Evolutionary conservation across 169 alveolate genomes (phyloP), one percentile per base, ranked within the genome.

Genomic region (Sarcocystis neurona): DNA sequence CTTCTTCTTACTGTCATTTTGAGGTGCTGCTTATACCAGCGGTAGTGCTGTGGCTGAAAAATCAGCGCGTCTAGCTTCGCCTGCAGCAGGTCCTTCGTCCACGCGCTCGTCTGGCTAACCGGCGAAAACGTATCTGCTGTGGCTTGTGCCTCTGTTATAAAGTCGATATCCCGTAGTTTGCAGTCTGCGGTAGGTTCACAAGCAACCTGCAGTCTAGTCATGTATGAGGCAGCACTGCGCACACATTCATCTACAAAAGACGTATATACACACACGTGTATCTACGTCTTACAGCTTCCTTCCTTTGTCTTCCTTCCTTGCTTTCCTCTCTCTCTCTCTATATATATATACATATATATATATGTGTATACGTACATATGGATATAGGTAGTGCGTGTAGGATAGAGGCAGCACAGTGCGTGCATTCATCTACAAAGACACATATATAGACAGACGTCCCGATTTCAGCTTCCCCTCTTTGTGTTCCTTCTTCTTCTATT

Each of bases 51-150:
- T 8, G 46, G 58, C 18, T 46, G 43, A 44, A 39, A 44, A 43
- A 77, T 46, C 30, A 77, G 85, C 27, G 85, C 85, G 66, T 77
- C 85, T 3, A 77, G 66, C 58, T 77, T 77, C 46, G 85, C 85
- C 66, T 77, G 85, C 30, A 77, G 85, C 12, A 77, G 15, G 5
- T 77, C 85, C 5, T 43, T 2, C 58, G 46, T 32, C 43, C 85
- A 77, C 34, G 68, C 2, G 41, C 18, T 34, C 66, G 43, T 77
- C 39, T 41, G 43, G 0, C n/a, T 27, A 39, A 37, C 32, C 43
- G 85, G 85, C 43, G 85, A 41, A 44, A 77, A n/a, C 46, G 85
- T 44, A 23, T 77, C 85, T 0, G 85, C 85, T 2, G 50, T 43
- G 85, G 46, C 27, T 34, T 77, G 68, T 2, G 85, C 85, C 66